phyloP scores from a whole-genome alignment of 768 basidiomycete species.

The Asterophora lycoperdoides region DNA sequence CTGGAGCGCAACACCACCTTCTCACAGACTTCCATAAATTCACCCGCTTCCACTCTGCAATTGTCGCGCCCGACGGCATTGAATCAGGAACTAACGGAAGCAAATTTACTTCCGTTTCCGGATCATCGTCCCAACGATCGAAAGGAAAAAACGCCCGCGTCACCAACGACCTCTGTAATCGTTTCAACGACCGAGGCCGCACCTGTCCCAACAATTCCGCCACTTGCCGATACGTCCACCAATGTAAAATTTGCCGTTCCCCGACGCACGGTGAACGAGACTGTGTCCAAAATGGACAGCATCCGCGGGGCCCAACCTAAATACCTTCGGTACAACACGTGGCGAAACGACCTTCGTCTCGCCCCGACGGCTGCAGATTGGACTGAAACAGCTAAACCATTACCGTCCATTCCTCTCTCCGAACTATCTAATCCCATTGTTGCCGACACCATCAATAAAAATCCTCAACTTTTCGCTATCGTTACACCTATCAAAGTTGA shows the following conservation, averaged over 20 bases:
- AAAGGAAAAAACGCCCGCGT: no score
- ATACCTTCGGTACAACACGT: neutral
- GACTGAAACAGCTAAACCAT: constrained; percentile 17
- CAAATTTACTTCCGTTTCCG: no score
- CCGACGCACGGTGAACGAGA: neutral
- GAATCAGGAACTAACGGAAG: no score
- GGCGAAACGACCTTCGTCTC: neutral
- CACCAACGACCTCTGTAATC: no score
- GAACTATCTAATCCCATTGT: neutral
- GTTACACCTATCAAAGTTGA: neutral
- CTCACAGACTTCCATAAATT: neutral
- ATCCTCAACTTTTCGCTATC: neutral
- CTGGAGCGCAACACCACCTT: neutral
- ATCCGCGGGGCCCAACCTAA: neutral
- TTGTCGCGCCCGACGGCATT: neutral
- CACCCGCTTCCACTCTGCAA: neutral
- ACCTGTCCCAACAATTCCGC: no score
- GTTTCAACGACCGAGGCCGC: no score
- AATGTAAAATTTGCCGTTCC: neutral
- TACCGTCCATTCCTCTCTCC: neutral
- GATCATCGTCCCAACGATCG: no score
- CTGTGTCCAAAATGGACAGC: neutral
- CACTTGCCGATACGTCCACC: no score
- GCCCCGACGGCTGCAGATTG: constrained; percentile 14
- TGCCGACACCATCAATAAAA: neutral